These are phyloP conservation scores for Lodderomyces metapsilosis DNA, from an alignment of 1,139 yeast genomes.

Conservation along the genomic window DNA sequence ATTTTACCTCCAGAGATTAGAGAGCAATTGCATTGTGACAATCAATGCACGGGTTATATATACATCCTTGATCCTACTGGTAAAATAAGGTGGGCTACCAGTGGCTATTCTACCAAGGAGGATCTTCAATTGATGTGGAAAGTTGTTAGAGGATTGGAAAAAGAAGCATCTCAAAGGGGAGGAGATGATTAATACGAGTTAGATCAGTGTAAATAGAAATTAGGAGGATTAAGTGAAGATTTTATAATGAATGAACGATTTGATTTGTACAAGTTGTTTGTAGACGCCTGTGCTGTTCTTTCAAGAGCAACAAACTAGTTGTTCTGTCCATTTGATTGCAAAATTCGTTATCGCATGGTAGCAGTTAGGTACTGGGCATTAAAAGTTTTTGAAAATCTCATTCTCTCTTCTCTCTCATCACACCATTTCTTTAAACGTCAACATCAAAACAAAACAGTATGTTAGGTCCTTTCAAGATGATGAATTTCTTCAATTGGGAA, in stretches of 20 bases:
- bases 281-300: no score
- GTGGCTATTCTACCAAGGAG: constrained; percentile 70
- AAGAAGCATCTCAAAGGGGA: constrained; percentile 15
- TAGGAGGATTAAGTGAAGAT: no score
- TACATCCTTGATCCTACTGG: constrained; percentile 73
- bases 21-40: constrained; percentile 63
- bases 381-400: no score
- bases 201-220: background rate
- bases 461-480: constrained; percentile 16
- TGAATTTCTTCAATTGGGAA: constrained; percentile 36
- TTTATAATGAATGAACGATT: no score
- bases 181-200: background rate
- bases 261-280: no score
- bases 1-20: constrained; percentile 59
- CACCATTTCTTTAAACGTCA: no score
- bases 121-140: constrained; percentile 69
- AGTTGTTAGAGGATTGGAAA: constrained; percentile 54
- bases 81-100: constrained; percentile 86
- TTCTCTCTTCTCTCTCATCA: no score
- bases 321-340: no score
- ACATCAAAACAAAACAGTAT: background rate
- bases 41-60: constrained; percentile 80
- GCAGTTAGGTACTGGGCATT: no score
- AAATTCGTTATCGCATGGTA: no score
- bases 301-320: no score